Percentiles rank a stretch among this genome's conserved stretches.
phyloP scores from a whole-genome alignment of 441 rosid genomes.

The Eutrema salsugineum region DNA sequence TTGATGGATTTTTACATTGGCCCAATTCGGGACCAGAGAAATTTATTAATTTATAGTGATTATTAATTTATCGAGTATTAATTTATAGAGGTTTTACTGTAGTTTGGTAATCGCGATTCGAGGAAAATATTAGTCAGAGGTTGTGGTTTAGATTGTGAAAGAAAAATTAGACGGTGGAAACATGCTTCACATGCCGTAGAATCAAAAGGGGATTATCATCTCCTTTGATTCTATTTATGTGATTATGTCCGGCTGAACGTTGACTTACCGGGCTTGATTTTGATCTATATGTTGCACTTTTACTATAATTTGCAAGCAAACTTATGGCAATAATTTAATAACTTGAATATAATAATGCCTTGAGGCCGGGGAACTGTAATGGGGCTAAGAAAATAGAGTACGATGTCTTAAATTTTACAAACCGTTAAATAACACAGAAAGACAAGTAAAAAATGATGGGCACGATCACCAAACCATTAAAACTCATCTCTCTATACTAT shows the following conservation, averaged over 20 bases:
- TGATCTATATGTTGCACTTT: background rate
- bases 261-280: background rate
- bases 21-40: no score
- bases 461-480: slow-evolving; percentile 31
- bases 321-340: background rate
- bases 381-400: background rate
- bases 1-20: no score
- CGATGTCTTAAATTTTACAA: slow-evolving; percentile 27
- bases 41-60: no score
- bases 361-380: background rate
- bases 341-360: slow-evolving; percentile 5
- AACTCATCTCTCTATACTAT: slow-evolving; percentile 38
- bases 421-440: slow-evolving; percentile 57
- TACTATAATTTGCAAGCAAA: background rate
- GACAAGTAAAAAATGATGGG: slow-evolving; percentile 42
- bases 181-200: no score
- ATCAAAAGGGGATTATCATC: background rate
- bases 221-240: background rate
- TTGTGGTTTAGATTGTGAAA: background rate
- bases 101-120: background rate
- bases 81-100: no score
- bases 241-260: background rate
- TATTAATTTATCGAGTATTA: no score
- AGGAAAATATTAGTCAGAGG: background rate
- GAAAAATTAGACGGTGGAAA: background rate